Base-by-base conservation (phyloP, 2,329 filamentous ascomycete genomes). In the Fusarium sp. region DNA sequence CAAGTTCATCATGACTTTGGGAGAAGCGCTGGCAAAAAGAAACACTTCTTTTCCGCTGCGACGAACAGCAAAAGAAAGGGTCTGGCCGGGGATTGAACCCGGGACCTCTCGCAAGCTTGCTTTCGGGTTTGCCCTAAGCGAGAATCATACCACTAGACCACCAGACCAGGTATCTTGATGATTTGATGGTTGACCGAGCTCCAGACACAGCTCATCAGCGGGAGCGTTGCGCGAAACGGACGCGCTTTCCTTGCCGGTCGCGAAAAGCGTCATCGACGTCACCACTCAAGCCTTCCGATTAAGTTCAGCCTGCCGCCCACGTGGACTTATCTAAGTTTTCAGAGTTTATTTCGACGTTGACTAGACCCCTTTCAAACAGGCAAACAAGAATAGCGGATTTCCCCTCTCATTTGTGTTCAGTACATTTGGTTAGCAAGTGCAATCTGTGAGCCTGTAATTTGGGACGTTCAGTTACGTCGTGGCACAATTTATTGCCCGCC, bases 101-200 rank as follows among this genome's bases (percentile, higher is more conserved):
- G 83, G 83, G 83, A 84, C 83, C 83, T 84, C 83, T 84, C 83
- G 83, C 83, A 85, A 78, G 72, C 74, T 65, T 75, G 80, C 81
- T 80, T 33, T 75, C 80, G 82, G 82, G 81, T 83, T 72, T 74
- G 80, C 89, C 89, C 90, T 91, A 91, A 91, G 90, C 89, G 89
- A 90, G 89, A 90, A 91, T 90, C 89, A 91, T 91, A 91, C 89
- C 89, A 88, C 89, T 90, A 90, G 88, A 90, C 88, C 87, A 90
- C 82, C 84, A 84, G 84, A 85, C 84, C 84, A 25, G 11, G 12
- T 17, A 58, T 27, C 4, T 6, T 17, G 2, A 25, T 57, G 32
- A 35, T 33, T 57, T 57, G 32, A 25, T 35, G 52, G 4, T 25
- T 33, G 15, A 20, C n/a, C 25, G 47, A 30, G 9, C 10, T 30